These are phyloP conservation scores for Leucaena leucocephala DNA, from an alignment of 306 rosid genomes.

Conservation along the genomic window DNA sequence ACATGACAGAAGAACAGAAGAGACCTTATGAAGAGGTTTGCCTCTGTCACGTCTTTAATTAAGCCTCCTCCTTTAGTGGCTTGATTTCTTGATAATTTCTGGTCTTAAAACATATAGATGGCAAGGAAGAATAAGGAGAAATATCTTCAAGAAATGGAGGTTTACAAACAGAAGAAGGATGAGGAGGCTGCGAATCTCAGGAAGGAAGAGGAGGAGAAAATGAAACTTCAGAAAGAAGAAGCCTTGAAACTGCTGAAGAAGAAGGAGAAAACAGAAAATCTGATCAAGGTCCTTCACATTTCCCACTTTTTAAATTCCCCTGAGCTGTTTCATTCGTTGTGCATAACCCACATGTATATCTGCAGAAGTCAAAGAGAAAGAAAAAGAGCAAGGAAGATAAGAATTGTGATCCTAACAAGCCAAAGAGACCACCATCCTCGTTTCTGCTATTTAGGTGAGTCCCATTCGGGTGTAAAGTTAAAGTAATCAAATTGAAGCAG, in stretches of 20 bases:
- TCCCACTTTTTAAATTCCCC: neutral
- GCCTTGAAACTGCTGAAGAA: slow-evolving; percentile 80
- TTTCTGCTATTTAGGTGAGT: slow-evolving; percentile 67
- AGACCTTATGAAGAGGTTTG: slow-evolving; percentile 84
- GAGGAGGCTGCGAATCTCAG: slow-evolving; percentile 65
- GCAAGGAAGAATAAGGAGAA: slow-evolving; percentile 86
- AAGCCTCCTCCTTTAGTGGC: neutral
- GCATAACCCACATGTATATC: neutral
- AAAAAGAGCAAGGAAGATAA: slow-evolving; percentile 63
- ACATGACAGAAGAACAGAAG: slow-evolving; percentile 64
- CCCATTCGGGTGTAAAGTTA: neutral
- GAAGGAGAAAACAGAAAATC: slow-evolving; percentile 83
- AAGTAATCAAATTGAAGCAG: too few species aligned
- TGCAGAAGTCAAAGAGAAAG: slow-evolving; percentile 79
- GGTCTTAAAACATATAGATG: slow-evolving; percentile 41
- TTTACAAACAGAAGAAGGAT: slow-evolving; percentile 72
- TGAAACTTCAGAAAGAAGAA: slow-evolving; percentile 85
- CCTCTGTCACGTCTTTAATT: neutral
- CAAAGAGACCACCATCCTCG: slow-evolving; percentile 83
- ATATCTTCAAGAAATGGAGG: slow-evolving; percentile 71
- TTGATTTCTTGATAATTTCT: neutral
- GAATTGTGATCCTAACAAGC: slow-evolving; percentile 75
- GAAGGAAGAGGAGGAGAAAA: slow-evolving; percentile 78
- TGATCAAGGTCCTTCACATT: slow-evolving; percentile 57
- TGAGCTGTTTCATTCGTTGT: neutral